A percentile compares a stretch with the other conserved stretches of the same genome.
phyloP scores from a whole-genome alignment of 345 rosid genomes.

The Theobroma cacao region DNA sequence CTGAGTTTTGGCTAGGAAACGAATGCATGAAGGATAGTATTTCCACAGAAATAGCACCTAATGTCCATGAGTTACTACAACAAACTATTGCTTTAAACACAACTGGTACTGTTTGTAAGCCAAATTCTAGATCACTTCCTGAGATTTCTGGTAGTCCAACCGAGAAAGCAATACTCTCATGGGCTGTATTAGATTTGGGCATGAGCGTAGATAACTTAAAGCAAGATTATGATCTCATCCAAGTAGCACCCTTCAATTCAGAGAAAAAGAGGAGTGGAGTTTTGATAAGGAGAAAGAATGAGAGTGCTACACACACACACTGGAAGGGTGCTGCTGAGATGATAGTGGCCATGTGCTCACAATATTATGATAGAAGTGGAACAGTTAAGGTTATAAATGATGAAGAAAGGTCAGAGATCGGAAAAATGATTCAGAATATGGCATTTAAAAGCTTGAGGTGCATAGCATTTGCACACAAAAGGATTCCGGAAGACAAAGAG shows the following conservation, averaged over 20 bases:
- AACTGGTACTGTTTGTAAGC: constrained; percentile 22
- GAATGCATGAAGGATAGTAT: not conserved
- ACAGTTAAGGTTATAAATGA: constrained; percentile 17
- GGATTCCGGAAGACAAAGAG: constrained; percentile 4
- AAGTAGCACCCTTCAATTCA: constrained; percentile 48
- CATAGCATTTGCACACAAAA: constrained; percentile 43
- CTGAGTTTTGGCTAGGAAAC: constrained; percentile 33
- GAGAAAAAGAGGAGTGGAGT: constrained; percentile 56
- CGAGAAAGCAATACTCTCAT: constrained; percentile 48
- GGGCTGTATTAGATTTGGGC: constrained; percentile 40
- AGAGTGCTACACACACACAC: constrained; percentile 31
- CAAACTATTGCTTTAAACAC: constrained; percentile 36
- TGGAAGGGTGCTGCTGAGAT: constrained; percentile 66
- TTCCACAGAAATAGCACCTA: constrained; percentile 9
- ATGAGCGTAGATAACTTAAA: constrained; percentile 32
- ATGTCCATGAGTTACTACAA: constrained; percentile 21
- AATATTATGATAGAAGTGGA: constrained; percentile 24
- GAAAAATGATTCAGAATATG: constrained; percentile 32
- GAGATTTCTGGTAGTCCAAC: constrained; percentile 52
- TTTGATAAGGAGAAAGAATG: constrained; percentile 22
- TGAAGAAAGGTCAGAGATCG: constrained; percentile 22
- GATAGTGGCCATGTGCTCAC: constrained; percentile 39
- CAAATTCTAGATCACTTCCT: constrained; percentile 14
- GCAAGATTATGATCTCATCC: constrained; percentile 19
- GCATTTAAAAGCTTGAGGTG: constrained; percentile 48